Evolutionary conservation across 148 eudicot genomes (phyloP).

Genomic region (Beta vulgaris): DNA sequence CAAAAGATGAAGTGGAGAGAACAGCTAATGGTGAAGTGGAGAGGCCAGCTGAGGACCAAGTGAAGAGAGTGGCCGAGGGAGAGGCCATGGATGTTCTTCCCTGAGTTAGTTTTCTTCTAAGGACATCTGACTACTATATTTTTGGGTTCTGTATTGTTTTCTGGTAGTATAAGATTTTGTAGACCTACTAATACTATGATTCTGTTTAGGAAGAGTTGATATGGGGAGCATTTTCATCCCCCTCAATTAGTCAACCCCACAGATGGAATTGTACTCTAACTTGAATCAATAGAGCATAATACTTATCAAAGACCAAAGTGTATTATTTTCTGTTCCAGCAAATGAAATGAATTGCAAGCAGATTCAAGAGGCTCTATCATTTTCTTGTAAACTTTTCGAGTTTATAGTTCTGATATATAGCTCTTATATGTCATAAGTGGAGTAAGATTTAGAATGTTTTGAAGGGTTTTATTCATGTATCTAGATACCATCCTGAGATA

Average conservation of each 20-base stretch:
- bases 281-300: background rate
- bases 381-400: no score
- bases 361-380: background rate
- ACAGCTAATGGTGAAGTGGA: background rate
- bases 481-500: background rate
- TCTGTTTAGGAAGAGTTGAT: background rate
- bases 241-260: background rate
- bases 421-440: background rate
- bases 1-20: background rate
- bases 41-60: background rate
- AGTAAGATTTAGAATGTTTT: no score
- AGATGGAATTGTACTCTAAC: background rate
- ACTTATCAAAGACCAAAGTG: background rate
- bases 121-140: background rate
- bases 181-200: background rate
- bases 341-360: background rate
- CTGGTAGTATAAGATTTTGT: background rate
- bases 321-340: background rate
- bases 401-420: background rate
- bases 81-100: background rate
- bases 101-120: background rate
- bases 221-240: constrained; percentile 8
- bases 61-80: background rate
- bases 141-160: constrained; percentile 8
- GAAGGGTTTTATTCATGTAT: background rate